Evolutionary conservation across 441 rosid genomes (phyloP).

Genomic region (Populus hybrid): DNA sequence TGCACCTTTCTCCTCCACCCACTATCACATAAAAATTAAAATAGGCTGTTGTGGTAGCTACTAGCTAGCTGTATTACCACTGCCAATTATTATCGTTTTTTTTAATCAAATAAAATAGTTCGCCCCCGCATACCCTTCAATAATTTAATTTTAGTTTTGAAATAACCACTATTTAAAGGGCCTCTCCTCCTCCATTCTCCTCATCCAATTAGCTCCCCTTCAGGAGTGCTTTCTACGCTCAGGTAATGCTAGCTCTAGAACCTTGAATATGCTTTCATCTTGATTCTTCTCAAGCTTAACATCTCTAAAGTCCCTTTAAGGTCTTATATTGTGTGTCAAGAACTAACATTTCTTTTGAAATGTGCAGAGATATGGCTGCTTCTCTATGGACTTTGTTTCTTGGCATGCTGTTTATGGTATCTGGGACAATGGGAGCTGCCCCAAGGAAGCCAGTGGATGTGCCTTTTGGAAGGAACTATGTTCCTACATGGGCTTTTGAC

Average conservation of each 20-base stretch:
- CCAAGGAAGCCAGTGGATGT: slow-evolving; percentile 56
- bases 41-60: not conserved
- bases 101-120: not conserved
- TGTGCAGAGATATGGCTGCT: slow-evolving; percentile 38
- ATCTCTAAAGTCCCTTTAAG: slow-evolving; percentile 30
- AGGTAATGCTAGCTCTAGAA: slow-evolving; percentile 18
- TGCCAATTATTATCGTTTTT: not conserved
- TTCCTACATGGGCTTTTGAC: slow-evolving; percentile 84
- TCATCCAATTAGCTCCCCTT: not conserved
- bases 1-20: not conserved
- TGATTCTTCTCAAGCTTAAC: slow-evolving; percentile 59
- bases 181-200: not conserved
- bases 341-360: not conserved
- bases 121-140: not conserved
- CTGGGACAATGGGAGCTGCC: slow-evolving; percentile 39
- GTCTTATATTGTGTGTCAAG: not conserved
- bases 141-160: slow-evolving; percentile 6
- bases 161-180: slow-evolving; percentile 20
- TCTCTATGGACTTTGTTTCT: slow-evolving; percentile 36
- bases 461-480: slow-evolving; percentile 66
- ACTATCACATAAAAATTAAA: not conserved
- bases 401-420: slow-evolving; percentile 38
- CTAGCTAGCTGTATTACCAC: slow-evolving; percentile 4
- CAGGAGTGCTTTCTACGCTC: not conserved
- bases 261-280: slow-evolving; percentile 42